Evolutionary conservation across 768 basidiomycete species (phyloP).

Genomic region (Collybia sordida): DNA sequence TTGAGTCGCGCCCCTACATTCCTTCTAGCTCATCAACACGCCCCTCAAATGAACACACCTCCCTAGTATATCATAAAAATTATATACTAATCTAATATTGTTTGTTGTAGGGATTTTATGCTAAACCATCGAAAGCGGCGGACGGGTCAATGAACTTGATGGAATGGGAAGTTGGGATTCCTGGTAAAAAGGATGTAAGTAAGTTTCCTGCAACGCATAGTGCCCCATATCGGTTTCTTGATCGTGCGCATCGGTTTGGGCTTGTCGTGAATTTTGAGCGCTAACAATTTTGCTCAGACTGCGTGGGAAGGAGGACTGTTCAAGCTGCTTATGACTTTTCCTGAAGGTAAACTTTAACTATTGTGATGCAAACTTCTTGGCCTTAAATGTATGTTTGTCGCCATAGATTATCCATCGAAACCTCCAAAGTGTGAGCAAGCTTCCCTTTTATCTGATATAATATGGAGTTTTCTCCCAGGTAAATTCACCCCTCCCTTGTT

Average conservation of each 20-base stretch:
- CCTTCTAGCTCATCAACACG: background rate
- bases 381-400: constrained; percentile 2
- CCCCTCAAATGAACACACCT: background rate
- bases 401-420: constrained; percentile 88
- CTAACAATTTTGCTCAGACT: constrained; percentile 55
- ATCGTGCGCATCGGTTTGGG: constrained; percentile 4
- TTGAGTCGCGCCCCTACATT: constrained; percentile 4
- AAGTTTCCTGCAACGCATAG: constrained; percentile 1
- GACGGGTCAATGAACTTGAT: constrained; percentile 97
- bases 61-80: background rate
- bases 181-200: constrained; percentile 86
- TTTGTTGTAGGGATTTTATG: constrained; percentile 85
- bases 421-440: constrained; percentile 81
- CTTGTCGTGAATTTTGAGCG: constrained; percentile 3
- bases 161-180: constrained; percentile 99
- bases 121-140: constrained; percentile 83
- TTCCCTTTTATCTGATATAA: background rate
- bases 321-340: constrained; percentile 92
- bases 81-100: constrained; percentile 4
- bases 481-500: constrained; percentile 96
- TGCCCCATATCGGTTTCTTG: background rate
- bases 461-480: constrained; percentile 46
- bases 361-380: background rate
- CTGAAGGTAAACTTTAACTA: constrained; percentile 71
- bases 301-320: constrained; percentile 97